Evolutionary conservation across 1,284 basidiomycete species (phyloP).

Genomic region (Ceratorhiza oryzae-sativae): DNA sequence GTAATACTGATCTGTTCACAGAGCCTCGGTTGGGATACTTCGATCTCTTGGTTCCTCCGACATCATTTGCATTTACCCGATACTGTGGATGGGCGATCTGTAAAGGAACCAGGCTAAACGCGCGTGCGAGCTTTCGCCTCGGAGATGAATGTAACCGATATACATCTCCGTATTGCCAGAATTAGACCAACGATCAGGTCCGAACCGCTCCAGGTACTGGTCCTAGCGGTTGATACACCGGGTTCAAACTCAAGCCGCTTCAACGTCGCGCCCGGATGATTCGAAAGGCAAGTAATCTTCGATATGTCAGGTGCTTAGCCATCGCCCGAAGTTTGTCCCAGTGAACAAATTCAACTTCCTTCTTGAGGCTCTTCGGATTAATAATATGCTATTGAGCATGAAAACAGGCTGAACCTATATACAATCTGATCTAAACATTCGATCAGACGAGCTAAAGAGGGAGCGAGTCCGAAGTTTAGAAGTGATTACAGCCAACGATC

Average conservation of each 20-base stretch:
- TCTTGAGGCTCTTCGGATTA: neutral
- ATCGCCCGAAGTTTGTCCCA: slow-evolving; percentile 36
- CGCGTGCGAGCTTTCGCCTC: neutral
- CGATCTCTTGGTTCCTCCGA: no score
- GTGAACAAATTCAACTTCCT: neutral
- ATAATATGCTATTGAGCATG: neutral
- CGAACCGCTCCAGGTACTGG: neutral
- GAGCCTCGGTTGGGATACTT: no score
- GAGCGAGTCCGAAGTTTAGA: neutral
- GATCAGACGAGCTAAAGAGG: neutral
- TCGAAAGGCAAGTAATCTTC: neutral
- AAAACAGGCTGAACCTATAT: slow-evolving; percentile 12
- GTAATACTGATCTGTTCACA: no score
- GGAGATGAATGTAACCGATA: neutral
- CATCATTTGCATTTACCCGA: neutral
- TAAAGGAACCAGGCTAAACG: neutral
- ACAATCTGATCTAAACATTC: slow-evolving; percentile 16
- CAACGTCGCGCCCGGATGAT: slow-evolving; percentile 3
- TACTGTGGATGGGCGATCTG: neutral
- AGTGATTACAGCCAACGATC: neutral
- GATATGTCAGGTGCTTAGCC: slow-evolving; percentile 17
- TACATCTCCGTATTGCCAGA: slow-evolving; percentile 14
- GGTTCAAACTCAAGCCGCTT: neutral
- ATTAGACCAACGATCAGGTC: neutral
- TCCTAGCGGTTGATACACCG: neutral